Percentiles rank a stretch among this genome's conserved stretches.
Conservation (phyloP, 805 yeast species). For the Schizosaccharomyces lindneri region DNA sequence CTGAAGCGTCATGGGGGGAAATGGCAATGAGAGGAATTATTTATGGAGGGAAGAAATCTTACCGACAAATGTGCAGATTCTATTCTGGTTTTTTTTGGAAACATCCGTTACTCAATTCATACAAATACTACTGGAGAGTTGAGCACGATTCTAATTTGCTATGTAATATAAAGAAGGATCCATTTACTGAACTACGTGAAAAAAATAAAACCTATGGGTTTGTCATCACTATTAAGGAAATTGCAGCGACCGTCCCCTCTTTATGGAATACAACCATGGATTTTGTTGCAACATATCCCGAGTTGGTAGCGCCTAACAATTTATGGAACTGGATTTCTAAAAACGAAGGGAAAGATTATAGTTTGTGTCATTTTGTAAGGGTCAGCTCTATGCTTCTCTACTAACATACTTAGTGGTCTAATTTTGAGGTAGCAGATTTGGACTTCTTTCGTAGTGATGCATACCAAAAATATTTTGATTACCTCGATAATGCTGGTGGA, state of each 20-base stretch:
- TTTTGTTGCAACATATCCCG: constrained; percentile 22
- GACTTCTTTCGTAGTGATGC: constrained; percentile 31
- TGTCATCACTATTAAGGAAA: constrained; percentile 40
- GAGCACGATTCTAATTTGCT: constrained; percentile 63
- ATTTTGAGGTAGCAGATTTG: constrained; percentile 39
- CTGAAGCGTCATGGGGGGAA: background rate
- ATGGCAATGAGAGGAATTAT: constrained; percentile 19
- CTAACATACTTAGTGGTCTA: constrained; percentile 26
- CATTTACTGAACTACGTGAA: constrained; percentile 29
- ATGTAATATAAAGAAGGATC: constrained; percentile 34
- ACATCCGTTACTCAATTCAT: constrained; percentile 49
- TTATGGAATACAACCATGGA: constrained; percentile 34
- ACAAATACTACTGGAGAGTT: constrained; percentile 84
- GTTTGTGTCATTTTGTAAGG: constrained; percentile 36
- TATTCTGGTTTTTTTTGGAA: constrained; percentile 76
- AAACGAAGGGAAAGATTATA: constrained; percentile 40
- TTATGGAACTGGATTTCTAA: constrained; percentile 48
- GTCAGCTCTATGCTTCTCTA: background rate
- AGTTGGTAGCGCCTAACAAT: constrained; percentile 33
- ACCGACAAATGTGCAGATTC: constrained; percentile 80
- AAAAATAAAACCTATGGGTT: constrained; percentile 41
- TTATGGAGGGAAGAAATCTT: constrained; percentile 42
- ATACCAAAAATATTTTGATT: constrained; percentile 28
- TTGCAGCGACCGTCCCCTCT: constrained; percentile 28
- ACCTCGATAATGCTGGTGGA: constrained; percentile 36